Base-by-base conservation (phyloP, 768 basidiomycete species). In the Pleurotus citrinopileatus region DNA sequence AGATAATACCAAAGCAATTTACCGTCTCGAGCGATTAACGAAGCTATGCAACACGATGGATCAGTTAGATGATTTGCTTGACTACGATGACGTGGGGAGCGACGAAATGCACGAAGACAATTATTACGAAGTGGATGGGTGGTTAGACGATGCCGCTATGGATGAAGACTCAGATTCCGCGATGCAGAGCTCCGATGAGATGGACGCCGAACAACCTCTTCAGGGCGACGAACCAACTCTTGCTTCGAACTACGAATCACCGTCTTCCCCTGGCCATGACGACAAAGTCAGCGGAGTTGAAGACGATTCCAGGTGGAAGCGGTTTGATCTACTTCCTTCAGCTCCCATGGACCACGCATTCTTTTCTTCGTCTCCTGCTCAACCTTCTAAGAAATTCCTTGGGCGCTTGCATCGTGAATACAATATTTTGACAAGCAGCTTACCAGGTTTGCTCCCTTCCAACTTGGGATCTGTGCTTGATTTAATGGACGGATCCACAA, bases 291-390 rank as follows among this genome's bases (percentile, higher is more conserved):
- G 7, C 27, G 69, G 68, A 4, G 64, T 65, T 46, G 75, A 74
- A 17, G 66, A 70, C 3, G 72, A 74, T n/a, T 64, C 70, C 6
- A 59, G 72, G 36, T 94, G 91, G 92, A 83, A 83, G 59, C 82
- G 84, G n/a, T 98, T 98, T 63, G 85, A 87, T 52, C 72, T 96
- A 38, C 72, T 93, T 22, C 68, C 91, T 27, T 78, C 81, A 28
- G 87, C 88, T 13, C 94, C 94, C 20, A 60, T 59, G 43, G 95
- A 97, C 63, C 94, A 98, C 60, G 87, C 90, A 2, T 98, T 87
- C 69, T 80, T 81, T 64, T 76, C 76, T 27, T 79, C 83, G 15
- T 58, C 79, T 2, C 78, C 83, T 19, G 72, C 79, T 7, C 83
- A 84, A 55, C 85, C 88, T 2, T 83, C 86, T 5, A 90, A 87